Percentiles rank a stretch among this genome's conserved stretches.
These are phyloP conservation scores for Kodamaea fungicola DNA, from an alignment of 1,139 yeast genomes.

Conservation along the genomic window DNA sequence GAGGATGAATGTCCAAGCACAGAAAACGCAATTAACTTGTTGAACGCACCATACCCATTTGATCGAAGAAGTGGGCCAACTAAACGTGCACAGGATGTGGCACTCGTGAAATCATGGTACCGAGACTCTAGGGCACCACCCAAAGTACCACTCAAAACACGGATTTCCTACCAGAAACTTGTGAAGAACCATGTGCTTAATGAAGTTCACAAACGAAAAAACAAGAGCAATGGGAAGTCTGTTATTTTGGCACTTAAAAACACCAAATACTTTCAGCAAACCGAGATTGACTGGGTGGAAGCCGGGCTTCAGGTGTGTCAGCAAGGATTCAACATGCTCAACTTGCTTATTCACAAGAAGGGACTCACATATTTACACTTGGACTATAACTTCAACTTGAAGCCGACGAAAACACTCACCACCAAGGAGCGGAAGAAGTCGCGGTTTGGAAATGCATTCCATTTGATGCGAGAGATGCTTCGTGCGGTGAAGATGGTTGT, in stretches of 20 bases:
- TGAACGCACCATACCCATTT: constrained; percentile 85
- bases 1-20: constrained; percentile 36
- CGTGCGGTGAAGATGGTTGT: constrained; percentile 80
- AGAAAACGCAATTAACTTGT: constrained; percentile 59
- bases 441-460: constrained; percentile 95
- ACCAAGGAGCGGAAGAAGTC: constrained; percentile 96
- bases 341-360: constrained; percentile 81
- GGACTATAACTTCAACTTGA: constrained; percentile 92
- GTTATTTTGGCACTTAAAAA: constrained; percentile 65
- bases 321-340: constrained; percentile 94
- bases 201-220: constrained; percentile 50
- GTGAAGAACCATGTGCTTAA: constrained; percentile 72
- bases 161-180: constrained; percentile 84
- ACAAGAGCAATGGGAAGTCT: constrained; percentile 47
- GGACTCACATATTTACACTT: constrained; percentile 91
- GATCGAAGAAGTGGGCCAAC: constrained; percentile 68
- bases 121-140: constrained; percentile 55
- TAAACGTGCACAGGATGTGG: constrained; percentile 86
- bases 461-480: constrained; percentile 82
- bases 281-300: constrained; percentile 96
- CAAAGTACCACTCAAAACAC: constrained; percentile 67
- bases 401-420: constrained; percentile 93
- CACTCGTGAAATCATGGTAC: constrained; percentile 82
- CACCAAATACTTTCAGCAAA: constrained; percentile 88
- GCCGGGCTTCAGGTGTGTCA: constrained; percentile 92